phyloP scores from a whole-genome alignment of 1,284 basidiomycete genomes.

The Malassezia japonica region DNA sequence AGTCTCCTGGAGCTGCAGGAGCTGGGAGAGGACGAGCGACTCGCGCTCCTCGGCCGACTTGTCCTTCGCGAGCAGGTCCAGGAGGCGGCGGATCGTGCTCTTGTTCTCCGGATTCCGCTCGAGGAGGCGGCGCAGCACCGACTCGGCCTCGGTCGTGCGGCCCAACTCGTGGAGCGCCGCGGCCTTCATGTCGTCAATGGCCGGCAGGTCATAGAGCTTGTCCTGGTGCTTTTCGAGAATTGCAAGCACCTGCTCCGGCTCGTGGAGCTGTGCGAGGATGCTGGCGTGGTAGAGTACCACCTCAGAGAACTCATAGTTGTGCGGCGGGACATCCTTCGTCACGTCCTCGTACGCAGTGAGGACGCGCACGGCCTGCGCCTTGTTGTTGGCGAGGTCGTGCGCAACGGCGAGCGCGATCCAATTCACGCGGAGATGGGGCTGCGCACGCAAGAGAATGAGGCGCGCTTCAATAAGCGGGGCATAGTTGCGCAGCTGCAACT shows the following conservation, averaged over 20 bases:
- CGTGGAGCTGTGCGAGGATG: constrained; percentile 65
- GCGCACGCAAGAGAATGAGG: constrained; percentile 65
- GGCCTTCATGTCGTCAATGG: constrained; percentile 21
- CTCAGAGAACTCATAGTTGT: constrained; percentile 65
- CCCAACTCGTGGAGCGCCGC: constrained; percentile 56
- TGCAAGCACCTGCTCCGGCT: constrained; percentile 50
- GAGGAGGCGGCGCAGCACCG: constrained; percentile 69
- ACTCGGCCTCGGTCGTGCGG: constrained; percentile 60
- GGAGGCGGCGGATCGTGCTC: constrained; percentile 58
- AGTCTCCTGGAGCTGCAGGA: constrained; percentile 21
- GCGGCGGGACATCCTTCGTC: constrained; percentile 30
- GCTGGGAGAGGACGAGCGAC: constrained; percentile 6
- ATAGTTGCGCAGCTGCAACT: constrained; percentile 79
- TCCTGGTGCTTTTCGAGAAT: constrained; percentile 20
- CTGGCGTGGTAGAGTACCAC: constrained; percentile 70
- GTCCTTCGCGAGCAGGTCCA: constrained; percentile 57
- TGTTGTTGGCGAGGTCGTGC: constrained; percentile 71
- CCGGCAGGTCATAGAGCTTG: constrained; percentile 47
- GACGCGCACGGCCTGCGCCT: constrained; percentile 63
- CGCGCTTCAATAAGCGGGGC: constrained; percentile 72
- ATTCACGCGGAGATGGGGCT: constrained; percentile 74
- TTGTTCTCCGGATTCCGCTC: constrained; percentile 76
- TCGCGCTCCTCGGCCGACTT: constrained; percentile 10
- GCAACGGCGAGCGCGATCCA: constrained; percentile 86
- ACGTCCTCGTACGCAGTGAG: constrained; percentile 56